These are phyloP conservation scores for Miamiensis avidus DNA, from an alignment of 169 alveolate species.

Conservation along the genomic window DNA sequence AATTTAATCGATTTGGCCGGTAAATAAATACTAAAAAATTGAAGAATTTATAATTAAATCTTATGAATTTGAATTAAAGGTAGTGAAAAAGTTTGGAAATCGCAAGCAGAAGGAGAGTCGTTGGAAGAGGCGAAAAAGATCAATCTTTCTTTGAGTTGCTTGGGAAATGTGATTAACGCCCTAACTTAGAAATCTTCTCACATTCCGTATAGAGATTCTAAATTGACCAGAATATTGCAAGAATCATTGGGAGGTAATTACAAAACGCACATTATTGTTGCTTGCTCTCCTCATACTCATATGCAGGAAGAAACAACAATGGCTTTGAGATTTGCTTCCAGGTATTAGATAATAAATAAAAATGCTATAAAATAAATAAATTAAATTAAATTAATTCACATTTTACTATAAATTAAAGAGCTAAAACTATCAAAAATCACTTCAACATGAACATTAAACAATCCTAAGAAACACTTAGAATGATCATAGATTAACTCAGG, in stretches of 20 bases:
- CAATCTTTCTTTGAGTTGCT: slow-evolving; percentile 60
- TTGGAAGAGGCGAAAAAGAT: slow-evolving; percentile 81
- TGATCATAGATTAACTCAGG: slow-evolving; percentile 2
- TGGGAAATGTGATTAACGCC: slow-evolving; percentile 84
- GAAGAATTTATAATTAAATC: no score
- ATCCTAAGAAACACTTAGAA: neutral
- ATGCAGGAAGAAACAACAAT: slow-evolving; percentile 73
- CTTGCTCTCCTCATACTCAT: slow-evolving; percentile 77
- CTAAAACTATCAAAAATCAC: slow-evolving; percentile 79
- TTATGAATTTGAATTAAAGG: neutral
- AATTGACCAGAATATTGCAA: slow-evolving; percentile 79
- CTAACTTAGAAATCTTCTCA: slow-evolving; percentile 71
- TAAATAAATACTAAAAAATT: no score
- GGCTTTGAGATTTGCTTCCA: slow-evolving; percentile 65
- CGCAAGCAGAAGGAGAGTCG: slow-evolving; percentile 62
- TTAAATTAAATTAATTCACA: no score
- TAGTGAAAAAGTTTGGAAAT: slow-evolving; percentile 73
- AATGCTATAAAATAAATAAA: no score
- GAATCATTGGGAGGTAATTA: slow-evolving; percentile 87
- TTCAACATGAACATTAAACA: slow-evolving; percentile 69
- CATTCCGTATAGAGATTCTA: slow-evolving; percentile 85
- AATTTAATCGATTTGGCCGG: slow-evolving; percentile 88
- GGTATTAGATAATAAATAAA: neutral
- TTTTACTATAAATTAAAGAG: no score
- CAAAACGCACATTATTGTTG: slow-evolving; percentile 75